Evolutionary conservation across 1,284 basidiomycete genomes (phyloP).

Genomic region (Hypsizygus ulmarius): DNA sequence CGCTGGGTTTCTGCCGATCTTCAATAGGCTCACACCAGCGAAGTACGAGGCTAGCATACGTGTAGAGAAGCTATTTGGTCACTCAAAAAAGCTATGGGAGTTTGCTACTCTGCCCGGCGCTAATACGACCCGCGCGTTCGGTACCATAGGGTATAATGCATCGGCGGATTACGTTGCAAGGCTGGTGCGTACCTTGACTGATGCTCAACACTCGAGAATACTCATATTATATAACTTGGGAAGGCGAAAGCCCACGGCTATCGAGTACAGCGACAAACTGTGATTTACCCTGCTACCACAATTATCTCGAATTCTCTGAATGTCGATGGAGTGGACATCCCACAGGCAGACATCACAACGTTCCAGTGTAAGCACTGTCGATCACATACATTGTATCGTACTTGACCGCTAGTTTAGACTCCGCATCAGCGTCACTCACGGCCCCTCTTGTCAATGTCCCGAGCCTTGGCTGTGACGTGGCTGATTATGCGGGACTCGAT

Average conservation of each 20-base stretch:
- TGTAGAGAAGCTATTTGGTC: slow-evolving; percentile 12
- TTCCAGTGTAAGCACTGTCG: slow-evolving; percentile 8
- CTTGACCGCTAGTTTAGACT: not conserved
- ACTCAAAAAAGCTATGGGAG: slow-evolving; percentile 13
- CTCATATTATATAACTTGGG: not conserved
- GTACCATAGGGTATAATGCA: slow-evolving; percentile 14
- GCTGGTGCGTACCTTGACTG: slow-evolving; percentile 2
- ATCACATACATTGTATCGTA: not conserved
- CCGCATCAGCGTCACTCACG: slow-evolving; percentile 9
- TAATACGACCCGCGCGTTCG: slow-evolving; percentile 11
- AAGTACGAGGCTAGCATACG: slow-evolving; percentile 10
- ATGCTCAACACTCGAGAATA: not conserved
- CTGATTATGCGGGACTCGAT: slow-evolving; percentile 10
- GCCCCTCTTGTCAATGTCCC: slow-evolving; percentile 13
- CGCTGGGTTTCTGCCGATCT: slow-evolving; percentile 3
- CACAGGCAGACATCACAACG: slow-evolving; percentile 6
- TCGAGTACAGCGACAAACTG: slow-evolving; percentile 11
- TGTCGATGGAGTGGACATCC: slow-evolving; percentile 8
- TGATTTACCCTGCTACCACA: slow-evolving; percentile 12
- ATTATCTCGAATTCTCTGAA: slow-evolving; percentile 12
- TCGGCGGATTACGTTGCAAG: slow-evolving; percentile 12
- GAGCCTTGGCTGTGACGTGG: slow-evolving; percentile 9
- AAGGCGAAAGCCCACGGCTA: slow-evolving; percentile 14
- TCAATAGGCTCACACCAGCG: slow-evolving; percentile 13
- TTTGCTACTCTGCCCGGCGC: slow-evolving; percentile 12